Evolutionary conservation across 2,329 filamentous ascomycete species (phyloP).

Genomic region (Pleomassaria siparia): DNA sequence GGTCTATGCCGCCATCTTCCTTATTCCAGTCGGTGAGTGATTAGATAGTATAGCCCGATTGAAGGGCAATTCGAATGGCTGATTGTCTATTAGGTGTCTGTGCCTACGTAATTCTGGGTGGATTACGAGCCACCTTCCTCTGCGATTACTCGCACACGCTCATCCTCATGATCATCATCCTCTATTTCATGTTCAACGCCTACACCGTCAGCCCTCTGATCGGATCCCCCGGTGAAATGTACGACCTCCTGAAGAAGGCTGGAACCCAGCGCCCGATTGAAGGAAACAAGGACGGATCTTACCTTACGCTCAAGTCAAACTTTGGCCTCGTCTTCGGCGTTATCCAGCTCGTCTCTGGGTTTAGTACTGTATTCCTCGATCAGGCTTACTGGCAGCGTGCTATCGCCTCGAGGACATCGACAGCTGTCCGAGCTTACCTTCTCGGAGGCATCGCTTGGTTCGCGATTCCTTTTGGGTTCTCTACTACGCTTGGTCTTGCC

Average conservation of each 20-base stretch:
- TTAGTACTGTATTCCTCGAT: slow-evolving; percentile 45
- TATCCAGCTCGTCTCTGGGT: slow-evolving; percentile 45
- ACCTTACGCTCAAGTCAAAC: slow-evolving; percentile 45
- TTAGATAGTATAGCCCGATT: neutral
- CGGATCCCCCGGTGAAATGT: slow-evolving; percentile 44
- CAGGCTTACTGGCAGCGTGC: slow-evolving; percentile 53
- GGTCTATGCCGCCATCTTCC: slow-evolving; percentile 47
- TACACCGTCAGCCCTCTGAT: slow-evolving; percentile 45
- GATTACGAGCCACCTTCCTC: slow-evolving; percentile 48
- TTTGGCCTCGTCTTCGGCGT: slow-evolving; percentile 49
- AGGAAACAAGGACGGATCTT: slow-evolving; percentile 45
- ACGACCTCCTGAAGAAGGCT: slow-evolving; percentile 44
- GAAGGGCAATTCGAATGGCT: slow-evolving; percentile 9
- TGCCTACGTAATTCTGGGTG: slow-evolving; percentile 38
- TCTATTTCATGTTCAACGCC: slow-evolving; percentile 48
- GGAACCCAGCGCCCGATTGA: slow-evolving; percentile 39
- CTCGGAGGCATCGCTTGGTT: slow-evolving; percentile 53
- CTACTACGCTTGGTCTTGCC: slow-evolving; percentile 50
- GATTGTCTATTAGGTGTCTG: slow-evolving; percentile 32
- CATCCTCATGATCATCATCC: slow-evolving; percentile 48
- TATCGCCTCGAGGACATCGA: slow-evolving; percentile 32
- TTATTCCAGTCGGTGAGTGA: slow-evolving; percentile 44
- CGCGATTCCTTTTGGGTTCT: slow-evolving; percentile 51
- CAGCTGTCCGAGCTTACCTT: slow-evolving; percentile 32
- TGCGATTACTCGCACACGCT: slow-evolving; percentile 44